Evolutionary conservation across 441 rosid genomes (phyloP), one percentile per base, ranked within the genome.

Genomic region (Macaranga tanarius): DNA sequence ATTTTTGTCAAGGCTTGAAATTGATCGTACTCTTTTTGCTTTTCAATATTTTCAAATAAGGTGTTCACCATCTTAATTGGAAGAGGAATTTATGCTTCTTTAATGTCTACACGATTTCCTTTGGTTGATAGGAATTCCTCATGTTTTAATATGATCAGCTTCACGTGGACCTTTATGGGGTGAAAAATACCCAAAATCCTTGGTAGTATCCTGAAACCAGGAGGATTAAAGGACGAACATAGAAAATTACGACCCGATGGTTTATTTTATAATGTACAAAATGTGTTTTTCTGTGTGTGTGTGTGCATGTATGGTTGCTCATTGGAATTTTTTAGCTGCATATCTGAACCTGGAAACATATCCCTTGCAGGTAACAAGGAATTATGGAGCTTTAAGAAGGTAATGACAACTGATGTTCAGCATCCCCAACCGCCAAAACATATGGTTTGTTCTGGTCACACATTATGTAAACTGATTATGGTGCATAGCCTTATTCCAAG

Each of bases 361-460:
- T 63, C 65, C 62, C 0, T 55, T 78, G 79, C 74, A 95, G 99
- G 93, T 88, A 65, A 86, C 93, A 3, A 90, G 89, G 87, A 92
- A 86, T 74, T 92, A 95, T 63, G 99, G 98, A 68, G 92, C 98
- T 82, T 83, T 95, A 74, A 88, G 99, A 84, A 86, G 96, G 79
- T 89, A 84, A 78, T 52, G 22, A 55, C 59, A 72, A 66, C 12
- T 28, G 56, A 25, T 13, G 28, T 17, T 60, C 40, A 23, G 8
- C 50, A 2, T 38, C 44, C 38, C 44, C 61, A 16, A 38, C 20
- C 25, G 4, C n/a, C 67, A 47, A 22, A 4, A 22, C 23, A 52
- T 52, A 48, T 28, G 22, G 54, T 58, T 34, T 58, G 65, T 48
- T 16, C 7, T 28, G 20, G 17, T 48, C 31, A 17, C 20, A 22